phyloP scores from a whole-genome alignment of 208 protist genomes.

The Wallacemonas sp. region DNA sequence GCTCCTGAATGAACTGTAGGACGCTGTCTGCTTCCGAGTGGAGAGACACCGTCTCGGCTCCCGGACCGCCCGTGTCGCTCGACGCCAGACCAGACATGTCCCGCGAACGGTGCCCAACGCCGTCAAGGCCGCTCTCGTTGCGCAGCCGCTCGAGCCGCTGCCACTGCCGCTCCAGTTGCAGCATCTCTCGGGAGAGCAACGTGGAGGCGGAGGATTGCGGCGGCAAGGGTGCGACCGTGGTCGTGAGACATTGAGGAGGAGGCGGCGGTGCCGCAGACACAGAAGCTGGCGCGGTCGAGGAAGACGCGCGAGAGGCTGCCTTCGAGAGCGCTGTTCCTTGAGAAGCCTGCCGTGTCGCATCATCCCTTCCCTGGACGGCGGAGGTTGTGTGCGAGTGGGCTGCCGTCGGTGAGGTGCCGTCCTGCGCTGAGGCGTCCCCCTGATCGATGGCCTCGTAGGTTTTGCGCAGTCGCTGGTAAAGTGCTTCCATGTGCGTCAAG shows the following conservation, averaged over 20 bases:
- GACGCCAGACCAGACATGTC: no score
- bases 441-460: constrained; percentile 43
- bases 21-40: background rate
- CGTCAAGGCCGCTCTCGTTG: constrained; percentile 19
- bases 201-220: no score
- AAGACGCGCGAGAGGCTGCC: no score
- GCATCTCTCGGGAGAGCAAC: constrained; percentile 44
- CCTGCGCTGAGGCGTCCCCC: background rate
- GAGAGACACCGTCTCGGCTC: background rate
- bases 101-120: background rate
- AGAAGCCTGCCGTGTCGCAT: no score
- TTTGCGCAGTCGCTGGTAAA: constrained; percentile 46
- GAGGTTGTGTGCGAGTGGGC: background rate
- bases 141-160: constrained; percentile 64
- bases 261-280: background rate
- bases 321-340: no score
- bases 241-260: no score
- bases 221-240: no score
- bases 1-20: constrained; percentile 17
- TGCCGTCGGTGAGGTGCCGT: no score
- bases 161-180: constrained; percentile 78
- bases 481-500: constrained; percentile 53
- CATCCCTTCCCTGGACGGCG: background rate
- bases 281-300: background rate
- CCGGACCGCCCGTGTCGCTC: no score